phyloP scores from a whole-genome alignment of 2,329 filamentous ascomycete genomes.

The Penicillium sp. region DNA sequence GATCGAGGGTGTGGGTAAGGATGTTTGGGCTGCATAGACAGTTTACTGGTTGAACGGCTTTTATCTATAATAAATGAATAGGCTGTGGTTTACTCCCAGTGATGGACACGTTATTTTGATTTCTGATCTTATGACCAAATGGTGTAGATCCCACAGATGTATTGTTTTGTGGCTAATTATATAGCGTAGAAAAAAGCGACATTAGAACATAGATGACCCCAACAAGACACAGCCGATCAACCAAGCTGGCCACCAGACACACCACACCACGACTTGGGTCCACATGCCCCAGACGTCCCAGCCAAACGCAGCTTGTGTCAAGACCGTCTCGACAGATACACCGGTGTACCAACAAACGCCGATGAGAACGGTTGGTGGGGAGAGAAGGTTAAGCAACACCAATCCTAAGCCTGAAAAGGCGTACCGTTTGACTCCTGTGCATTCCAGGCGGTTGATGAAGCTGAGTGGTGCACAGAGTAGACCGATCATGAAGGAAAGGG shows the following conservation, averaged over 20 bases:
- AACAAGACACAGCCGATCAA: conserved; percentile 55
- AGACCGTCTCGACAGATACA: conserved; percentile 55
- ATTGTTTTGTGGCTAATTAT: background rate
- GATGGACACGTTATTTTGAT: background rate
- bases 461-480: conserved; percentile 74
- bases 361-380: conserved; percentile 60
- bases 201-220: conserved; percentile 35
- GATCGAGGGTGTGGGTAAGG: conserved; percentile 91
- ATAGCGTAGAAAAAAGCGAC: background rate
- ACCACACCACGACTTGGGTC: conserved; percentile 87
- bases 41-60: conserved; percentile 6
- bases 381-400: conserved; percentile 58
- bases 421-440: conserved; percentile 22
- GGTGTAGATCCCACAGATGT: background rate
- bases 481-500: conserved; percentile 80
- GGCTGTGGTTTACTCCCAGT: conserved; percentile 2
- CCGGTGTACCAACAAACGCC: conserved; percentile 50
- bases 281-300: conserved; percentile 91
- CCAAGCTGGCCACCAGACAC: conserved; percentile 95
- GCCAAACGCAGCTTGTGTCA: conserved; percentile 75
- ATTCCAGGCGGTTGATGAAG: conserved; percentile 55
- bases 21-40: conserved; percentile 83
- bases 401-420: conserved; percentile 42
- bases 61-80: conserved; percentile 27
- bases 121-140: background rate